phyloP scores from a whole-genome alignment of 2,329 filamentous ascomycete species.

The Biscogniauxia mediterranea region DNA sequence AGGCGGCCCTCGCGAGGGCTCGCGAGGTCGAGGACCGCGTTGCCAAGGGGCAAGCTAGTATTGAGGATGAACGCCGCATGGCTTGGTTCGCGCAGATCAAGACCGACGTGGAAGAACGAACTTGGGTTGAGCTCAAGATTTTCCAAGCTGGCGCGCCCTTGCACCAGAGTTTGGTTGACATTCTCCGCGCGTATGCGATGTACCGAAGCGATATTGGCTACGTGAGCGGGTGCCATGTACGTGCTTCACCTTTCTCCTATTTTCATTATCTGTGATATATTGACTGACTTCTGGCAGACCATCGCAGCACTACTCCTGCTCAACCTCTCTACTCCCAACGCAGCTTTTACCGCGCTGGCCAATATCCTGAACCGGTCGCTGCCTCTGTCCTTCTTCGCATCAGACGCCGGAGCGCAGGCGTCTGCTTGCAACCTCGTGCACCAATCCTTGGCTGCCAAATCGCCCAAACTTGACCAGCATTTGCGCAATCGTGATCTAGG shows the following conservation, averaged over 20 bases:
- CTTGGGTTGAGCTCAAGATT: conserved; percentile 71
- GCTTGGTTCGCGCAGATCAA: conserved; percentile 64
- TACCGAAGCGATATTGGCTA: conserved; percentile 82
- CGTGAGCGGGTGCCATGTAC: conserved; percentile 69
- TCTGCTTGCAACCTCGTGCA: conserved; percentile 69
- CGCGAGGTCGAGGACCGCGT: conserved; percentile 59
- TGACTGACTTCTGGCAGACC: conserved; percentile 44
- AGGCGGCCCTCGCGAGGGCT: conserved; percentile 67
- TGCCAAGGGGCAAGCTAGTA: conserved; percentile 47
- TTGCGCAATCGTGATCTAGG: conserved; percentile 51
- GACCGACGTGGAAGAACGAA: conserved; percentile 60
- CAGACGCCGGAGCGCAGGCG: conserved; percentile 65
- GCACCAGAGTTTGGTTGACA: conserved; percentile 65
- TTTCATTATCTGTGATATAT: conserved; percentile 16
- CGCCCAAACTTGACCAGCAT: conserved; percentile 61
- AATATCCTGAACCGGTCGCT: conserved; percentile 6
- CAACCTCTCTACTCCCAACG: conserved; percentile 62
- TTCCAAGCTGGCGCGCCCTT: conserved; percentile 67
- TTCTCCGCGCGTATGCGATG: conserved; percentile 76
- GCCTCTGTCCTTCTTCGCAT: conserved; percentile 67
- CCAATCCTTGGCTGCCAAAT: conserved; percentile 64
- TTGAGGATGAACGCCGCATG: conserved; percentile 55
- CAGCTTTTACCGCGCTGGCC: conserved; percentile 57
- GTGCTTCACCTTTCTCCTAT: conserved; percentile 32
- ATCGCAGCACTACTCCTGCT: conserved; percentile 72